phyloP scores from a whole-genome alignment of 139 green algal genomes.

The Chlamydomonas incerta region DNA sequence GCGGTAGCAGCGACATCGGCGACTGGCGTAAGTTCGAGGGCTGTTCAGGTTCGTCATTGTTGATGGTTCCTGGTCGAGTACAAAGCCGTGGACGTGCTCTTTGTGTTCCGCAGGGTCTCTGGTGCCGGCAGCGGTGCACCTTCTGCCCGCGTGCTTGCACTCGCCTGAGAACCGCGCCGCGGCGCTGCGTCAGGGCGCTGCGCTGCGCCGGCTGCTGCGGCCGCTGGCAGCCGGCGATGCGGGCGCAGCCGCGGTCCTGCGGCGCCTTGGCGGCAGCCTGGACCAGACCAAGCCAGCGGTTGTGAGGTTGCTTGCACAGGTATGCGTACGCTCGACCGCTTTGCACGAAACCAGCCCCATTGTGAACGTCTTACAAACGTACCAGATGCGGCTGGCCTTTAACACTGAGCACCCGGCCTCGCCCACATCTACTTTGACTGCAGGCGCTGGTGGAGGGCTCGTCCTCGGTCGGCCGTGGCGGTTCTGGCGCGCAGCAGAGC shows the following conservation, averaged over 20 bases:
- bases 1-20: too few relatives aligned
- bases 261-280: neutral
- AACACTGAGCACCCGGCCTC: too few relatives aligned
- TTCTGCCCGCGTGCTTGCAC: conserved; percentile 10
- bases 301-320: conserved; percentile 7
- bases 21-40: conserved; percentile 9
- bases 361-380: neutral
- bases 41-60: too few relatives aligned
- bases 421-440: too few relatives aligned
- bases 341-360: too few relatives aligned
- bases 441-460: neutral
- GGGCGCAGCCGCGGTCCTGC: neutral
- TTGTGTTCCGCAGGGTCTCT: neutral
- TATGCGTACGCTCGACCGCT: neutral
- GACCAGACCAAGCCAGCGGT: conserved; percentile 5
- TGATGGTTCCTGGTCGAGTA: too few relatives aligned
- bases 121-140: neutral
- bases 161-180: neutral
- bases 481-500: neutral
- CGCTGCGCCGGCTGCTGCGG: conserved; percentile 22
- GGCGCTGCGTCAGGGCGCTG: neutral
- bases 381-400: neutral
- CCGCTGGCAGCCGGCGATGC: neutral
- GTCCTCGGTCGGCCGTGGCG: too few relatives aligned
- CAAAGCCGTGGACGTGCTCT: too few relatives aligned